Base-by-base conservation (phyloP, 2,329 filamentous ascomycete genomes). In the Alternaria arbusti region DNA sequence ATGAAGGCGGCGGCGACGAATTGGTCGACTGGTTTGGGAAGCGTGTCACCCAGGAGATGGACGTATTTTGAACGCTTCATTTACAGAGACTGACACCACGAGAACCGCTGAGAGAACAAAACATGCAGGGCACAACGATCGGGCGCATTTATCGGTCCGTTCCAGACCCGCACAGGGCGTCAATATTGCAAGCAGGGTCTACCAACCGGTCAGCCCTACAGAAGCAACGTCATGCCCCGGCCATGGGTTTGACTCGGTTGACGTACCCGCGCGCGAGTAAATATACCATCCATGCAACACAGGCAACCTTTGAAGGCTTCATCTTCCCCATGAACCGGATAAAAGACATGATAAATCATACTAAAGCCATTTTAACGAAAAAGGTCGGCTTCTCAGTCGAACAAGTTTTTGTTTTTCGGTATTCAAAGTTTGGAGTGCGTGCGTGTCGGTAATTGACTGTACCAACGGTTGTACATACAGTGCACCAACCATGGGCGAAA, bases 11-110 rank as follows among this genome's bases (percentile, higher is more conserved):
- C 20, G 84, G 84, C 36, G 88, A 89, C 77, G 93, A 96, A 79
- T 80, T 97, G 59, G 89, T 88, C 1, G 85, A 86, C 25, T 97
- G 94, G 94, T 97, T 93, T 81, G 94, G 95, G 3, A 88, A 85
- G 60, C 85, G 89, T n/a, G 87, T 88, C 9, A 87, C 88, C 2
- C 81, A 90, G 61, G 90, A 92, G 72, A 88, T 92, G 67, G 90
- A 91, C 69, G 88, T 91, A 20, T 93, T 96, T 74, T 96, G 70
- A 74, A 36, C 25, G 20, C 51, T 20, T 28, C 36, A 26, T 22
- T 17, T 5, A 10, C 3, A 7, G 23, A 55, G 43, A 25, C n/a
- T 26, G 12, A 6, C 50, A 40, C 50, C 20, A 30, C 30, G 28
- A 13, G 30, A 51, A 51, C 26, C 15, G 47, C 28, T 13, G 12